Evolutionary conservation across 768 basidiomycete species (phyloP), one percentile per base, ranked within the genome.

Genomic region (Kwoniella dejecticola): DNA sequence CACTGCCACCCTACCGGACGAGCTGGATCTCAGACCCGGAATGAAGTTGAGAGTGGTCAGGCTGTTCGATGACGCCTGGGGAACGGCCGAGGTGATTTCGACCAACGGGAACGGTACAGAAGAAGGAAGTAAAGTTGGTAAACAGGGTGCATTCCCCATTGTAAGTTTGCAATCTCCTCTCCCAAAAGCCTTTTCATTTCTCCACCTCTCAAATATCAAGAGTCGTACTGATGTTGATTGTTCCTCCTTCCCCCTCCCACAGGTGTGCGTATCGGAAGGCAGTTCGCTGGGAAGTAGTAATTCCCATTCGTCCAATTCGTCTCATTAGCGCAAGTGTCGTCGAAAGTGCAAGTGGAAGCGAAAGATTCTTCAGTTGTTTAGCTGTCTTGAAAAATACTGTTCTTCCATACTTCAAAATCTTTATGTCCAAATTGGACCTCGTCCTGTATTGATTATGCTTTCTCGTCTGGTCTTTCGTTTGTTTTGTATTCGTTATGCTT

Each of bases 21-120:
- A 79, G 52, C 64, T 79, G n/a, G 71, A 77, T 38, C 62, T 79
- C 19, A 46, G 65, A 31, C 76, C 78, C 21, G 78, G 76, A 11
- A 79, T 79, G 78, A 70, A 67, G 41, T 53, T 79, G 6, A 55
- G 63, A 6, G 73, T 79, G 13, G 31, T 75, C 38, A 65, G 74
- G 17, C 48, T 79, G 21, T 79, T 76, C 59, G 78, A 79, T 48
- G 78, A 79, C 62, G 76, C 73, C 1, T 79, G 78, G 76, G 78
- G 70, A 5, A 79, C 76, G 0, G 78, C 71, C 10, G 65, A 75
- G 47, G 64, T 77, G 12, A 52, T 76, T 17, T 26, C 45, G 1
- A 10, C 44, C 30, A 17, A 30, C n/a, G n/a, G n/a, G n/a, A n/a
- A n/a, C n/a, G n/a, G n/a, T 17, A 24, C 26, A 10, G 46, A 53